A percentile compares a stretch with the other conserved stretches of the same genome.
Evolutionary conservation across 108 stramenopile species (phyloP).

Genomic region (Aureococcus anophagefferens): DNA sequence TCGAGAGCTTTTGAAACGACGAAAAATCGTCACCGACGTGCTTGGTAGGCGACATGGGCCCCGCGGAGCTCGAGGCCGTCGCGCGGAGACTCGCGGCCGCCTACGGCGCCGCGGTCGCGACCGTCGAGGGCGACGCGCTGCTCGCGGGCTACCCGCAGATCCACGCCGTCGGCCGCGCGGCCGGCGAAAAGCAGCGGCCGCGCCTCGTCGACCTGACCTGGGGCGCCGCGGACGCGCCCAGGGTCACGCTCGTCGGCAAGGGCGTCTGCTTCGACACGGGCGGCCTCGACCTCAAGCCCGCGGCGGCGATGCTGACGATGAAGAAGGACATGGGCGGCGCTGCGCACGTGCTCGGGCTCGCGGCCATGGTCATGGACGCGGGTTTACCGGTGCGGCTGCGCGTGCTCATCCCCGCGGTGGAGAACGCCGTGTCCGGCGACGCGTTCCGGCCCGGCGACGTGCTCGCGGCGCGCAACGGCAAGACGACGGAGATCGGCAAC

Average conservation of each 20-base stretch:
- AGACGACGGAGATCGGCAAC: conserved; percentile 46
- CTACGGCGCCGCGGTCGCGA: not conserved
- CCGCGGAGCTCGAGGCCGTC: not conserved
- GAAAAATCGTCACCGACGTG: too few relatives aligned
- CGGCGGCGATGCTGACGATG: conserved; percentile 33
- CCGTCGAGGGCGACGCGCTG: conserved; percentile 1
- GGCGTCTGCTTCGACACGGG: conserved; percentile 44
- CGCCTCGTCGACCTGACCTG: conserved; percentile 25
- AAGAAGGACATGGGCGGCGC: conserved; percentile 49
- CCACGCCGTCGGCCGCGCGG: conserved; percentile 25
- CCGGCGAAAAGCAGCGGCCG: conserved; percentile 20
- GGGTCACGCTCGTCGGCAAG: conserved; percentile 39
- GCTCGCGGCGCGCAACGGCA: conserved; percentile 27
- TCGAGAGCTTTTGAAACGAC: too few relatives aligned
- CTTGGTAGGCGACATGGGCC: conserved; percentile 12
- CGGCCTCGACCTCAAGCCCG: conserved; percentile 39
- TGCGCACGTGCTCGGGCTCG: conserved; percentile 31
- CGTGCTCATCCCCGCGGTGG: conserved; percentile 21
- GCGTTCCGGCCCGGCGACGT: conserved; percentile 20
- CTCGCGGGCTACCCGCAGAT: conserved; percentile 15
- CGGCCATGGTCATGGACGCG: conserved; percentile 22
- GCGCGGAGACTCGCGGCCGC: too few relatives aligned
- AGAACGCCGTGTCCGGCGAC: conserved; percentile 23
- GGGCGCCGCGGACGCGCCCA: not conserved
- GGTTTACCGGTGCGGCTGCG: conserved; percentile 16